Evolutionary conservation across 371 early-diverging fungal genomes (phyloP).

Genomic region (Mucor circinelloides): DNA sequence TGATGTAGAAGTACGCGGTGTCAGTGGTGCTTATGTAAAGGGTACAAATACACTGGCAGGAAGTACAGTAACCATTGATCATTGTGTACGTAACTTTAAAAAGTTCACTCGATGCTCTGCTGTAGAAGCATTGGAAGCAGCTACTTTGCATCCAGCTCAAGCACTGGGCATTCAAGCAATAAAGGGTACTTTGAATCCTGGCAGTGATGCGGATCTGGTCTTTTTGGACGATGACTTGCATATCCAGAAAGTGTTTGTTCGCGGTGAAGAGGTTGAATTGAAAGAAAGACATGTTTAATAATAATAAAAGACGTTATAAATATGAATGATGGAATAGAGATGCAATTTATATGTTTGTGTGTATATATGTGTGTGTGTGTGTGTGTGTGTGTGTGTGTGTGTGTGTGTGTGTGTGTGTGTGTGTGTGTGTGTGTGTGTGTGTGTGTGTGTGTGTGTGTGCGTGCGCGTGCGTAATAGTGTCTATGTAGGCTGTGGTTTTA

Average conservation of each 20-base stretch:
- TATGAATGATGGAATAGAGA: not conserved
- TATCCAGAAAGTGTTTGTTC: conserved; percentile 69
- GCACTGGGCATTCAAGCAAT: conserved; percentile 64
- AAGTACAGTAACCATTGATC: conserved; percentile 68
- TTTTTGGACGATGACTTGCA: conserved; percentile 67
- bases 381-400: too few species aligned
- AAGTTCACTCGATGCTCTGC: conserved; percentile 71
- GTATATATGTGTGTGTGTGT: too few species aligned
- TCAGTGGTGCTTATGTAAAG: conserved; percentile 63
- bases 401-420: too few species aligned
- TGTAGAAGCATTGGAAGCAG: conserved; percentile 83
- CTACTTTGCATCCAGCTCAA: conserved; percentile 78
- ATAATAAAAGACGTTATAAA: not conserved
- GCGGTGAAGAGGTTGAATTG: conserved; percentile 63
- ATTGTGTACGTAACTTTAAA: conserved; percentile 75
- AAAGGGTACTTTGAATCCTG: conserved; percentile 72
- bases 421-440: too few species aligned
- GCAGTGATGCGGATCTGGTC: conserved; percentile 80
- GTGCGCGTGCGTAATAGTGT: not conserved
- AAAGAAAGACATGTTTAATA: not conserved
- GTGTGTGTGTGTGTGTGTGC: not conserved
- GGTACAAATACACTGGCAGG: conserved; percentile 78
- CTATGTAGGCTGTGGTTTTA: not conserved
- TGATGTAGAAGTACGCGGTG: conserved; percentile 48
- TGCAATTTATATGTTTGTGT: not conserved